A percentile compares a stretch with the other conserved stretches of the same genome.
These are phyloP conservation scores for Nelumbo lutea DNA, from an alignment of 164 flowering plant species.

Conservation along the genomic window DNA sequence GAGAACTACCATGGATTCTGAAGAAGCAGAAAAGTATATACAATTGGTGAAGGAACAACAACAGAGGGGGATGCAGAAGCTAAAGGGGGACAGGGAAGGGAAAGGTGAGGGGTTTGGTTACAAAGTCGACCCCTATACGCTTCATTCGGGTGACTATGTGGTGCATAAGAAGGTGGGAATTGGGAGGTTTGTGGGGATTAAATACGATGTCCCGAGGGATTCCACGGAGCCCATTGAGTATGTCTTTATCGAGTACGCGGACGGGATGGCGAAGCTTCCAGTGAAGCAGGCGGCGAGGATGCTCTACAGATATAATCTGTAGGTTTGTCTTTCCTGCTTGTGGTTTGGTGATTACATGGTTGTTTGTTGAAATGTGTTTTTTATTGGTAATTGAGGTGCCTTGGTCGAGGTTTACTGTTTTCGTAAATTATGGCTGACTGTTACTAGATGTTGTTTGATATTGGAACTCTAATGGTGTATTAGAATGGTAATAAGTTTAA, in stretches of 20 bases:
- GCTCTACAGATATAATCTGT: conserved; percentile 94
- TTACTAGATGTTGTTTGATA: neutral
- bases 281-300: conserved; percentile 73
- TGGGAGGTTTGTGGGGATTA: conserved; percentile 80
- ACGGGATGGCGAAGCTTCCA: conserved; percentile 97
- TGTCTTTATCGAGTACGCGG: conserved; percentile 86
- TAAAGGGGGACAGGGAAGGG: conserved; percentile 46
- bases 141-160: conserved; percentile 79
- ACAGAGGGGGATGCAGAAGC: conserved; percentile 79
- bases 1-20: conserved; percentile 40
- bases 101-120: conserved; percentile 41
- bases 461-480: neutral
- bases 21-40: conserved; percentile 84
- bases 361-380: neutral
- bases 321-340: conserved; percentile 17
- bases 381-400: neutral
- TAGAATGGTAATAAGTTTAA: neutral
- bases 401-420: too few relatives aligned
- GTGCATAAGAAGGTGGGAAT: conserved; percentile 94
- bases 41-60: conserved; percentile 83
- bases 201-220: conserved; percentile 52
- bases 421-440: neutral
- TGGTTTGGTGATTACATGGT: neutral
- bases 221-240: conserved; percentile 53
- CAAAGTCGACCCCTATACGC: conserved; percentile 79